Evolutionary conservation across 345 rosid species (phyloP), one percentile per base, ranked within the genome.

Genomic region (Dipteronia dyeriana): DNA sequence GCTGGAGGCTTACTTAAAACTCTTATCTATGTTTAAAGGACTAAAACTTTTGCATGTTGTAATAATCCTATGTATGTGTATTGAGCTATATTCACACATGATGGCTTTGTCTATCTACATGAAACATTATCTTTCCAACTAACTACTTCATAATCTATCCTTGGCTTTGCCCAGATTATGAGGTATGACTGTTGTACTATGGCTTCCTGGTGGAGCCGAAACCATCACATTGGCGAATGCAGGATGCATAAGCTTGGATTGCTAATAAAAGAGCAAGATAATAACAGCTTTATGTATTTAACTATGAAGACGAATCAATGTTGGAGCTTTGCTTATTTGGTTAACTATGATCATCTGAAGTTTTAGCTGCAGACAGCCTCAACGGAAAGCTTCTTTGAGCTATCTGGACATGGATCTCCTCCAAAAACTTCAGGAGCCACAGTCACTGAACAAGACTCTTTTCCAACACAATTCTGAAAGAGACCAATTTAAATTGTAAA

Each of bases 391-490:
- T 90, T 90, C 84, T 90, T 90, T 70, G 49, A 22, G 67, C 79
- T 79, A 10, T 45, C 70, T 2, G 86, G 91, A 64, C 94, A 90
- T 9, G 94, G 94, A 84, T 91, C 89, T 38, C 92, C 94, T 66
- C 91, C 91, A 66, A 87, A 91, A 68, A 89, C 88, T 78, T 80
- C 81, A 4, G 91, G 78, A 66, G 85, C 86, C 43, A 89, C 89
- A 0, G 89, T 54, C 47, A 90, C 89, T 2, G 89, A 78, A 81
- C 92, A 90, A 20, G 76, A 75, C 67, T 87, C 87, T 82, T 84
- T 84, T 64, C 91, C 89, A 9, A 90, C 70, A 62, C 94, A 90
- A 7, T 82, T 85, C 92, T 90, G 91, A 79, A 86, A 49, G 56
- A 80, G 39, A 64, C 57, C 13, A 45, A 2, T 45, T 45, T 45